These are phyloP conservation scores for Fusarium sp. DNA, from an alignment of 2,329 filamentous ascomycete genomes.

Conservation along the genomic window DNA sequence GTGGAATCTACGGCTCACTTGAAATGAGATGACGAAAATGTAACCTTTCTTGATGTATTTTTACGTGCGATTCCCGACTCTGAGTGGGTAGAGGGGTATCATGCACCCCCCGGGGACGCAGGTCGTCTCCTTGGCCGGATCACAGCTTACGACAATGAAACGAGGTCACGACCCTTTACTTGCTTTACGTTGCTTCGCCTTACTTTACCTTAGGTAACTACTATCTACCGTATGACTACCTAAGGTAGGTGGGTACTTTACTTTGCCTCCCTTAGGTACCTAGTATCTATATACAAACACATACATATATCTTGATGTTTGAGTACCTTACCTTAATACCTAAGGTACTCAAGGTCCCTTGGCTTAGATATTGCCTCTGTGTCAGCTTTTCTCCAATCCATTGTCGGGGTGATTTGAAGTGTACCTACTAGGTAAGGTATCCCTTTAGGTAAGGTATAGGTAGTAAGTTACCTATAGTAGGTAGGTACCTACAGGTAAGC, in stretches of 20 bases:
- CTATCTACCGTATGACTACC: background rate
- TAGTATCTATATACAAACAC: background rate
- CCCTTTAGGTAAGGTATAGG: too few species aligned
- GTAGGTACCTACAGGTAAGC: background rate
- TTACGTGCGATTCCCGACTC: slow-evolving; percentile 10
- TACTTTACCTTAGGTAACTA: background rate
- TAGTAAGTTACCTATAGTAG: background rate
- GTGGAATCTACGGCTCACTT: slow-evolving; percentile 24
- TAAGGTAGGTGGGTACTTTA: background rate
- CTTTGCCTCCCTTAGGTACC: background rate
- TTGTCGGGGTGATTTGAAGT: background rate
- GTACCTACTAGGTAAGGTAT: background rate
- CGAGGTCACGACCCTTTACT: slow-evolving; percentile 22
- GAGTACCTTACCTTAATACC: background rate
- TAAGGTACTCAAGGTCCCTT: background rate
- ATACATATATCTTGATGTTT: background rate
- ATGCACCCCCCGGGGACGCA: slow-evolving; percentile 18
- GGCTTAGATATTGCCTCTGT: background rate
- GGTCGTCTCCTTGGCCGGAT: slow-evolving; percentile 21
- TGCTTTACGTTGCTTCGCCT: background rate
- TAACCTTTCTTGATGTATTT: slow-evolving; percentile 9
- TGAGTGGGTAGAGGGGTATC: slow-evolving; percentile 2
- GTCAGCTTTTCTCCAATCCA: background rate
- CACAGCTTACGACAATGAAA: slow-evolving; percentile 33
- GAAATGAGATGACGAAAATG: slow-evolving; percentile 18